Percentiles rank a stretch among this genome's conserved stretches.
phyloP scores from a whole-genome alignment of 345 rosid species.

The Eucalyptus erythrocorys region DNA sequence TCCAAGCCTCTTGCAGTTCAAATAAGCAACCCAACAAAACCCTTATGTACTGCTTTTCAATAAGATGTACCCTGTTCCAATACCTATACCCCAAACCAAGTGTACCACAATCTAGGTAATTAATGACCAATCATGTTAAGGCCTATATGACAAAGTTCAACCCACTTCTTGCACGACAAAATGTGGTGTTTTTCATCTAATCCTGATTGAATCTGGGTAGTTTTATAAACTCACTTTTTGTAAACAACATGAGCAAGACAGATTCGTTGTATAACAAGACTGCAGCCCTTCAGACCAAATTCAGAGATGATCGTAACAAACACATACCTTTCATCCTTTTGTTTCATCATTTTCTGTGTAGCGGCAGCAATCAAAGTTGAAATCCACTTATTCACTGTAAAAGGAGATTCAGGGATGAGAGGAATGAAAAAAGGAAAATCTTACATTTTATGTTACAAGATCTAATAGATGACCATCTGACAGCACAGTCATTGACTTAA shows the following conservation, averaged over 20 bases:
- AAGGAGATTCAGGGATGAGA: background rate
- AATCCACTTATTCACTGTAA: slow-evolving; percentile 89
- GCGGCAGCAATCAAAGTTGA: slow-evolving; percentile 75
- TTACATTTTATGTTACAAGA: background rate
- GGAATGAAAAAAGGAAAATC: background rate
- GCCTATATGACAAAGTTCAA: background rate
- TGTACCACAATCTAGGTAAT: background rate
- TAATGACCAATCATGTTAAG: background rate
- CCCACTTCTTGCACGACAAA: background rate
- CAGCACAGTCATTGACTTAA: background rate
- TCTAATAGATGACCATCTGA: background rate
- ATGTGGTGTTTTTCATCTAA: background rate
- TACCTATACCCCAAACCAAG: background rate
- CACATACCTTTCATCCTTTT: slow-evolving; percentile 87
- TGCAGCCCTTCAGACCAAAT: background rate
- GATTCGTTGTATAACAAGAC: background rate
- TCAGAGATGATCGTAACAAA: background rate
- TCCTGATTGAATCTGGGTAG: background rate
- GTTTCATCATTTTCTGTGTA: slow-evolving; percentile 93
- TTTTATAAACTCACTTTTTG: background rate
- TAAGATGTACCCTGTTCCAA: background rate
- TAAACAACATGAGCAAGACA: background rate
- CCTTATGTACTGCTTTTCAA: background rate
- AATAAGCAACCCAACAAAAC: background rate
- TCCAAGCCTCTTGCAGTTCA: background rate